Evolutionary conservation across 768 basidiomycete genomes (phyloP).

Genomic region (Termitomyces sp.): DNA sequence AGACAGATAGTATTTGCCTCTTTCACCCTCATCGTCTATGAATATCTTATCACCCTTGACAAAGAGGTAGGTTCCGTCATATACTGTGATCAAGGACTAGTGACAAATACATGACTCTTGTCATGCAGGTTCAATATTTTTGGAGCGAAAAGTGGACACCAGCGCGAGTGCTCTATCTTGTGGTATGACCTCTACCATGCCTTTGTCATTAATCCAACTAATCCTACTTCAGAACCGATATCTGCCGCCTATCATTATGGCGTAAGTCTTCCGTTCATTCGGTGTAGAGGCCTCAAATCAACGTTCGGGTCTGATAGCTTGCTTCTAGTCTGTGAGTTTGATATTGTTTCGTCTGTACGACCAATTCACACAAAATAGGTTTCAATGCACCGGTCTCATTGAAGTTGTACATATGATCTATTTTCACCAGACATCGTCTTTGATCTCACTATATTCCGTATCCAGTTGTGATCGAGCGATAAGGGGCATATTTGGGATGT

Average conservation of each 20-base stretch:
- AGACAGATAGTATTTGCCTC: conserved; percentile 8
- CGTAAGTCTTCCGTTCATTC: neutral
- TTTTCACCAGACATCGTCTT: neutral
- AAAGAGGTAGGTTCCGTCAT: conserved; percentile 3
- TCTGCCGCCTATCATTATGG: conserved; percentile 10
- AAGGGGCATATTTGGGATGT: conserved; percentile 9
- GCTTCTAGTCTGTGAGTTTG: conserved; percentile 5
- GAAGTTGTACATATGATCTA: neutral
- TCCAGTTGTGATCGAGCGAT: conserved; percentile 11
- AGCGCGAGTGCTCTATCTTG: conserved; percentile 9
- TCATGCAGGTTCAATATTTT: conserved; percentile 7
- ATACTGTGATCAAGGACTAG: neutral
- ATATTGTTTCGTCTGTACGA: neutral
- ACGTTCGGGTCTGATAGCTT: neutral
- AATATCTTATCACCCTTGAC: conserved; percentile 13
- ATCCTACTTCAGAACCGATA: conserved; percentile 7
- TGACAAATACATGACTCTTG: too few species aligned
- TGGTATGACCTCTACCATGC: neutral
- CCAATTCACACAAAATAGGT: too few species aligned
- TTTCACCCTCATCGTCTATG: conserved; percentile 11
- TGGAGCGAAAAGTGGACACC: conserved; percentile 15
- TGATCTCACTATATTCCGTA: too few species aligned
- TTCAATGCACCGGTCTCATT: conserved; percentile 10
- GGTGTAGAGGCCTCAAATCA: neutral
- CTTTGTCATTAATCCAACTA: neutral